Evolutionary conservation across 2,329 filamentous ascomycete genomes (phyloP), one percentile per base, ranked within the genome.

Genomic region (Trichophyton rubrum): DNA sequence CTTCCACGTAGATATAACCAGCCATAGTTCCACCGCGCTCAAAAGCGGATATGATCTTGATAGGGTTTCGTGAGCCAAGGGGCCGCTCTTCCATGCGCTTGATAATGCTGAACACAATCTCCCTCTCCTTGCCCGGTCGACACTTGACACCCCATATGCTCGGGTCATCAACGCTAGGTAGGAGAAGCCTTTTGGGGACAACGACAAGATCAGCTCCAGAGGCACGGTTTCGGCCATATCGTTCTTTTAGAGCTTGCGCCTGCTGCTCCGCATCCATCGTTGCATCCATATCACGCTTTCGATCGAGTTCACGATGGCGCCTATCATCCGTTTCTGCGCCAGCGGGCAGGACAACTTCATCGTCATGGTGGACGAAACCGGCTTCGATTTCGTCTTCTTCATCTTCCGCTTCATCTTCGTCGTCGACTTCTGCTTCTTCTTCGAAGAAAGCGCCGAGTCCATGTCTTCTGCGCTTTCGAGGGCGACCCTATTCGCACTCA

Each of bases 361-460:
- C 92, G 73, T 96, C 91, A 5, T 89, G 89, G 71, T 97, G 90
- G 70, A 90, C 90, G 71, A 93, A 90, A 66, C 89, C 87, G 61
- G 90, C 90, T 61, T 81, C 90, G 67, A 90, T 86, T 67, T 95
- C 90, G 67, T 96, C 92, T 58, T 95, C 90, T 65, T 95, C 90
- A 63, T 89, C 88, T 66, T 83, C 86, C 66, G 90, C 88, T 67
- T 96, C 90, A 68, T 95, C 90, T 65, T 95, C 85, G 62, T 88
- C 93, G 70, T 97, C 93, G 67, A 99, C 93, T 76, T 96, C 93
- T 72, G 93, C 93, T 80, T 99, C 93, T 69, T 92, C 89, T 84
- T 99, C 93, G 76, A 99, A 85, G 83, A 96, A 96, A 69, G 87
- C 86, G 67, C 89, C 89, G 64, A 89, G 84, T 65, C 82, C 82